These are phyloP conservation scores for Exsudoporus frostii DNA, from an alignment of 768 basidiomycete genomes.

Conservation along the genomic window DNA sequence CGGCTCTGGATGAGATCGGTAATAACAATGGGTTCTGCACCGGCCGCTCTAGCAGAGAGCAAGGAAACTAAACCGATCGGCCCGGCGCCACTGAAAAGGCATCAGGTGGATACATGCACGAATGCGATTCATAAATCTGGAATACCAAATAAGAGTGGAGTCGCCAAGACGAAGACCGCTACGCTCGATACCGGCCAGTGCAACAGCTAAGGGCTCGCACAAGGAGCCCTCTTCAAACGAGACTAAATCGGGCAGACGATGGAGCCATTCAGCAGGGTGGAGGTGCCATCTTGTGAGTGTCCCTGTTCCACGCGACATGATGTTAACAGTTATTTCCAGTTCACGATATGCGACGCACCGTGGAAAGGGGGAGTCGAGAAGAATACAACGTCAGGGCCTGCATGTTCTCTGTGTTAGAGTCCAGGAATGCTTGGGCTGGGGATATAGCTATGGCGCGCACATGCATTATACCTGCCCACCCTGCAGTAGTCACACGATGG, in stretches of 20 bases:
- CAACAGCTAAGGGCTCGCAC: conserved; percentile 66
- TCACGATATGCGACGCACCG: conserved; percentile 33
- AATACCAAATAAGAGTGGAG: conserved; percentile 56
- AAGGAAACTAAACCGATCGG: conserved; percentile 64
- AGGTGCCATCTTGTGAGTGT: conserved; percentile 65
- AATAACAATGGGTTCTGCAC: conserved; percentile 67
- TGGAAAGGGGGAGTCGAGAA: conserved; percentile 72
- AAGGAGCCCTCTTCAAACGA: conserved; percentile 67
- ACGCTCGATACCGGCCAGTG: conserved; percentile 65
- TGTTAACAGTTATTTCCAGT: background rate
- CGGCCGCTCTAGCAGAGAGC: conserved; percentile 63
- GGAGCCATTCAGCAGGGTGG: conserved; percentile 66
- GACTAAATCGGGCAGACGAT: conserved; percentile 57
- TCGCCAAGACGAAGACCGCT: conserved; percentile 64
- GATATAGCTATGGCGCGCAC: conserved; percentile 23
- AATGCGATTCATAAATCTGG: background rate
- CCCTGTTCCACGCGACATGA: conserved; percentile 33
- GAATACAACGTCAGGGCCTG: conserved; percentile 50
- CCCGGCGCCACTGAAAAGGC: conserved; percentile 51
- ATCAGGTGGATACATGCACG: conserved; percentile 12
- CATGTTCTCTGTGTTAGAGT: background rate
- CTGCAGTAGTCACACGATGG: conserved; percentile 60
- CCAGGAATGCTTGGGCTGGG: no score
- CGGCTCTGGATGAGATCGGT: conserved; percentile 66
- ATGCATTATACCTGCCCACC: conserved; percentile 64